Base-by-base conservation (phyloP, 257 asterid species). In the Nicotiana benthamiana region DNA sequence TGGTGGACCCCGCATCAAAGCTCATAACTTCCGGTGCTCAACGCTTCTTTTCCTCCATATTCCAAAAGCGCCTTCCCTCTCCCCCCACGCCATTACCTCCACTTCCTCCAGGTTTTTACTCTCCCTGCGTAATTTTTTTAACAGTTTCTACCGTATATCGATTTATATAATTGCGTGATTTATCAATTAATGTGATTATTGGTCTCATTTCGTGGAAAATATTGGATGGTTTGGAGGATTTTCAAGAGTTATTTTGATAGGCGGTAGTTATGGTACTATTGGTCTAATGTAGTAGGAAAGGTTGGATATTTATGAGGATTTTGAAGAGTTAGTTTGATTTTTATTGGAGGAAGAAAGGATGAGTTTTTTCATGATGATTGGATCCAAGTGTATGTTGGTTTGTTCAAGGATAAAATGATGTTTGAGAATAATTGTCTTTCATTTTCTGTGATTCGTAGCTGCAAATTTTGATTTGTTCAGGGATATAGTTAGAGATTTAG, bases 1-100 rank as follows among this genome's bases (percentile, higher is more conserved):
- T 96, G 36, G 89, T 93, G 68, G 97, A 92, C 83, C 98, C 98
- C n/a, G 98, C 97, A 79, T 86, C 91, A 12, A 94, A 88, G 81
- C 87, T 94, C 64, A 85, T 93, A 12, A 81, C 93, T 34, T 86
- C 87, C 12, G 94, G 97, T 8, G 97, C 97, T 77, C 90, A 84
- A 66, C 90, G 93, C 53, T 90, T 96, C 53, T 88, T 93, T 72
- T 85, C 88, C 63, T 86, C 97, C 20, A 81, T 90, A 70, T 83
- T 89, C 64, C 90, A 89, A 82, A 91, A 88, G 76, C 87, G 93
- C 54, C 93, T 92, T 27, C 87, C 91, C 1, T 84, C 86, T 79
- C 86, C 90, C 26, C 77, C 87, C 26, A 75, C 84, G 5, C 80
- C 82, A 72, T 80, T 76, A 27, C 87, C 87, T 67, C 87, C 85